Evolutionary conservation across 2,329 filamentous ascomycete species (phyloP).

Genomic region (Claviceps paspali): DNA sequence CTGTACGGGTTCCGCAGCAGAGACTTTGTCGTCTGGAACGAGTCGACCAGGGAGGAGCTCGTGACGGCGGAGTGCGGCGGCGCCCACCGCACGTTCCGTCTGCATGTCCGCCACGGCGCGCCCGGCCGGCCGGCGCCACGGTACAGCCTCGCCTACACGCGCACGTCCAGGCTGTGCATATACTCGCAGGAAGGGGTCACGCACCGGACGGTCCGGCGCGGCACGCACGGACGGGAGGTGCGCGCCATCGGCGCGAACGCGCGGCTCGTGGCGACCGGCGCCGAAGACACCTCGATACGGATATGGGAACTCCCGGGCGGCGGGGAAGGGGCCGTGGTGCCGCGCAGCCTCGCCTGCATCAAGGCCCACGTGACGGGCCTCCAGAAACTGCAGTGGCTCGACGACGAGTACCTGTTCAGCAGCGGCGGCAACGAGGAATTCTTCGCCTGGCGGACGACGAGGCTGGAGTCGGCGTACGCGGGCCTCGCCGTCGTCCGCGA

Average conservation of each 20-base stretch:
- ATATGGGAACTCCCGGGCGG: conserved; percentile 41
- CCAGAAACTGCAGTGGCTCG: conserved; percentile 65
- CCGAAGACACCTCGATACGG: conserved; percentile 59
- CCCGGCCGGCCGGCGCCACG: conserved; percentile 16
- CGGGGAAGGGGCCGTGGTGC: conserved; percentile 2
- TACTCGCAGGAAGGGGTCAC: conserved; percentile 24
- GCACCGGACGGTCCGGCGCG: conserved; percentile 41
- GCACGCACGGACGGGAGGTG: conserved; percentile 79
- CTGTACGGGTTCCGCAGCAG: conserved; percentile 71
- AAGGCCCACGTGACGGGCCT: conserved; percentile 72
- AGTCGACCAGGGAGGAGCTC: conserved; percentile 52
- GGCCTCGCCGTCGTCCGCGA: conserved; percentile 43
- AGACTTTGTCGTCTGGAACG: conserved; percentile 70
- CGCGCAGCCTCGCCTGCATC: conserved; percentile 46
- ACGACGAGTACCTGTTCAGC: conserved; percentile 60
- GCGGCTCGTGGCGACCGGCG: conserved; percentile 46
- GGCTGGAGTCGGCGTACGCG: conserved; percentile 31
- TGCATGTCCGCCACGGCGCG: conserved; percentile 13
- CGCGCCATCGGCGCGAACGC: conserved; percentile 31
- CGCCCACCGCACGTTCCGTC: conserved; percentile 62
- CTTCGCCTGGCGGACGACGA: conserved; percentile 59
- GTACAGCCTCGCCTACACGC: conserved; percentile 56
- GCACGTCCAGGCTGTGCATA: conserved; percentile 40
- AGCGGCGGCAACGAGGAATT: conserved; percentile 83
- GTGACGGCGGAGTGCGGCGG: conserved; percentile 70